phyloP scores from a whole-genome alignment of 129 eudicot genomes.

The Flaveria robusta region DNA sequence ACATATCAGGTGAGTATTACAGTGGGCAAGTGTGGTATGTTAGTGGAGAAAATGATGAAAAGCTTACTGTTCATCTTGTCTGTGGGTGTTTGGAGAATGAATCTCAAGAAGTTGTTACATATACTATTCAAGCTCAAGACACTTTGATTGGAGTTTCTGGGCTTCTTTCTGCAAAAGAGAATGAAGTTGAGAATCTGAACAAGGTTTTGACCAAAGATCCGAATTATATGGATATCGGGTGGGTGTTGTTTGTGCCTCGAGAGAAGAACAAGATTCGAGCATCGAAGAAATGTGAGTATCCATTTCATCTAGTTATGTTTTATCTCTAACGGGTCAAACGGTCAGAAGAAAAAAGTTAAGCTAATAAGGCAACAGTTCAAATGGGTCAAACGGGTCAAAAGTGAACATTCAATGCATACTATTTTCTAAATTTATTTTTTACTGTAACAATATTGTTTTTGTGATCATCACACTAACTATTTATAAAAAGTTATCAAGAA shows the following conservation, averaged over 20 bases:
- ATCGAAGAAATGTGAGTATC: slow-evolving; percentile 35
- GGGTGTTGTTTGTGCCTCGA: slow-evolving; percentile 50
- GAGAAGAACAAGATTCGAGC: slow-evolving; percentile 36
- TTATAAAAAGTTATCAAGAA: not conserved
- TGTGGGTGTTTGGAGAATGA: slow-evolving; percentile 40
- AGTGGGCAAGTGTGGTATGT: slow-evolving; percentile 42
- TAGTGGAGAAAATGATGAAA: slow-evolving; percentile 30
- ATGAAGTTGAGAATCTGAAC: slow-evolving; percentile 42
- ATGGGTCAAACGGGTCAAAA: not conserved
- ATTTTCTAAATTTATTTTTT: not conserved
- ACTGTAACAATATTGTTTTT: not conserved
- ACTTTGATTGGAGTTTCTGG: slow-evolving; percentile 36
- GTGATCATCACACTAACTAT: not conserved
- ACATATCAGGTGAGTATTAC: slow-evolving; percentile 35
- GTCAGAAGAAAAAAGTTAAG: not conserved
- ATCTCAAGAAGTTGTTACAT: slow-evolving; percentile 36
- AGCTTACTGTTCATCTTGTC: slow-evolving; percentile 28
- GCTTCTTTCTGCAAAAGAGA: slow-evolving; percentile 38
- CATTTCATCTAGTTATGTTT: not conserved
- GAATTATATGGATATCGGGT: slow-evolving; percentile 40
- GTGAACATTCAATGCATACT: not conserved
- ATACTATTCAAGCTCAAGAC: slow-evolving; percentile 36
- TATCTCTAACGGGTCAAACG: slow-evolving; percentile 5
- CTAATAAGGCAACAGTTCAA: not conserved
- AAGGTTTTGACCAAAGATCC: slow-evolving; percentile 42